phyloP scores from a whole-genome alignment of 106 monocot species.

The Dactylorhiza incarnata region DNA sequence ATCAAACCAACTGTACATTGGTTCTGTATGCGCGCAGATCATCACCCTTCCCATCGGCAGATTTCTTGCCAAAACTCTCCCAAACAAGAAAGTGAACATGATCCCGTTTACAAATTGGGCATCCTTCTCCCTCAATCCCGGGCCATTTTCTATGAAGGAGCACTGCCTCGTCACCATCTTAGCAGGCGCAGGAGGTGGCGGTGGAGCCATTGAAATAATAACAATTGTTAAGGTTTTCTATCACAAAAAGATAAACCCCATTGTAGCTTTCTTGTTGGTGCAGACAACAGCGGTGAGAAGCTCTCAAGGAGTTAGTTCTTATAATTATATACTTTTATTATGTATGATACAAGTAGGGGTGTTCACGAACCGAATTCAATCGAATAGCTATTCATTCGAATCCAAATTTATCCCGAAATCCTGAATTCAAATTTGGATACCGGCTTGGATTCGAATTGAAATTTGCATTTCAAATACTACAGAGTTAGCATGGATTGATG shows the following conservation, averaged over 20 bases:
- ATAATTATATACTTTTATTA: too few species aligned
- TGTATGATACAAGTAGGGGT: too few species aligned
- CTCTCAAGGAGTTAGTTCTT: not conserved
- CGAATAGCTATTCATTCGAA: not conserved
- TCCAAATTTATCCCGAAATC: not conserved
- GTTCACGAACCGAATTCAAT: not conserved
- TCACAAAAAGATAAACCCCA: slow-evolving; percentile 17
- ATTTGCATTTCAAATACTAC: too few species aligned
- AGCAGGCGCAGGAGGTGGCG: slow-evolving; percentile 19
- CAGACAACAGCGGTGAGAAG: slow-evolving; percentile 33
- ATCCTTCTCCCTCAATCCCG: slow-evolving; percentile 45
- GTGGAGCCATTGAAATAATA: slow-evolving; percentile 22
- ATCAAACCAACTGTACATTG: not conserved
- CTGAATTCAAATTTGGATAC: too few species aligned
- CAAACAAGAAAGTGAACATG: slow-evolving; percentile 4
- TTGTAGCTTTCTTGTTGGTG: slow-evolving; percentile 27
- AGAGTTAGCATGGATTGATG: too few species aligned
- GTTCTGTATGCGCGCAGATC: slow-evolving; percentile 16
- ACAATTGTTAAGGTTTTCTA: slow-evolving; percentile 47
- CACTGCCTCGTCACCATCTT: slow-evolving; percentile 42
- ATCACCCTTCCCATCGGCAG: slow-evolving; percentile 15
- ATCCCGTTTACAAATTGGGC: slow-evolving; percentile 21
- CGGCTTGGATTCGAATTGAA: not conserved
- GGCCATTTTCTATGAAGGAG: slow-evolving; percentile 44
- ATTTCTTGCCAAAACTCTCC: slow-evolving; percentile 15